These are phyloP conservation scores for Aphanomyces invadans DNA, from an alignment of 352 stramenopile genomes.

Conservation along the genomic window DNA sequence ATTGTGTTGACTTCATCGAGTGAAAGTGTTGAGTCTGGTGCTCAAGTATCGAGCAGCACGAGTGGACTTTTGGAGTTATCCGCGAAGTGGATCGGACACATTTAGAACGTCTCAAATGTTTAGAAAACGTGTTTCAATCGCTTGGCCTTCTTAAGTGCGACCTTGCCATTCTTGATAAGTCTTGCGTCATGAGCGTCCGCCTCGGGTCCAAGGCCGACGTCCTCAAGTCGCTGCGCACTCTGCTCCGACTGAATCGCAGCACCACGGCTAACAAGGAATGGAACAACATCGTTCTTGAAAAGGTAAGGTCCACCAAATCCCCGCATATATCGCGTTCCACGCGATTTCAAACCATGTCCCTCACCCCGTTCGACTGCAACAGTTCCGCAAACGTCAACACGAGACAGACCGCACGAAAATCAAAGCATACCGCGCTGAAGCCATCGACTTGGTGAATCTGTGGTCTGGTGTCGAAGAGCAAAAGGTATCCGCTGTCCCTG, in stretches of 20 bases:
- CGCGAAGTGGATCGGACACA: too few species aligned
- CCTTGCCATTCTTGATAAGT: neutral
- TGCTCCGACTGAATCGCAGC: conserved; percentile 57
- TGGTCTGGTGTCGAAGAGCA: conserved; percentile 64
- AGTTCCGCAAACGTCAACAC: conserved; percentile 66
- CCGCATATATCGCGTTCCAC: neutral
- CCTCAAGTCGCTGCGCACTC: conserved; percentile 62
- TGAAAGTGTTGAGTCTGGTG: too few species aligned
- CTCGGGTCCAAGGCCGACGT: conserved; percentile 77
- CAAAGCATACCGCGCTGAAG: conserved; percentile 57
- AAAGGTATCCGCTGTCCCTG: conserved; percentile 35
- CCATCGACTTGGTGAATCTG: conserved; percentile 61
- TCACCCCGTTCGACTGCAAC: neutral
- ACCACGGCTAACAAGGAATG: conserved; percentile 50
- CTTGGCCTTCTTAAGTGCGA: neutral
- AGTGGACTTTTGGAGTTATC: too few species aligned
- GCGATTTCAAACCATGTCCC: too few species aligned
- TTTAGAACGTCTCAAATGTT: neutral
- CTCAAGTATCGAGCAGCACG: too few species aligned
- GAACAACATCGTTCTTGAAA: conserved; percentile 59
- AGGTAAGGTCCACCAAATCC: conserved; percentile 32
- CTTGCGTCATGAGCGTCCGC: conserved; percentile 34
- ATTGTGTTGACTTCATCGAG: too few species aligned
- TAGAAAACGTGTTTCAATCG: neutral
- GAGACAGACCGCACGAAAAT: conserved; percentile 70